Conservation (phyloP, 306 rosid genomes). For the Gleditsia sinensis region DNA sequence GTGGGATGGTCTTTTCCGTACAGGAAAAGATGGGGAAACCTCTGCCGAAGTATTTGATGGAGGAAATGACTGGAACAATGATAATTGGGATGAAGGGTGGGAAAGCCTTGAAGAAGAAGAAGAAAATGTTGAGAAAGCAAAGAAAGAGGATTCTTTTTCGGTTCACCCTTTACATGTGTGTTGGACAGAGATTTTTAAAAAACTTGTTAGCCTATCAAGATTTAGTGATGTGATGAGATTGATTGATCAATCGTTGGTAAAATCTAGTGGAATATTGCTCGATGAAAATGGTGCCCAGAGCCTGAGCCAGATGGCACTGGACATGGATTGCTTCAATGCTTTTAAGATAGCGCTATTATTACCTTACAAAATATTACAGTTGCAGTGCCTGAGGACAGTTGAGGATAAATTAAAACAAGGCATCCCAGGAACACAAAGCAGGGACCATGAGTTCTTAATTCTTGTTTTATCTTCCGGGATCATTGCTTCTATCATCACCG, state of each 20-base stretch:
- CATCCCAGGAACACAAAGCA: slow-evolving; percentile 45
- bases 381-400: slow-evolving; percentile 64
- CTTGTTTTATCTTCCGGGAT: slow-evolving; percentile 74
- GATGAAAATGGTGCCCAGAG: slow-evolving; percentile 68
- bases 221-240: slow-evolving; percentile 63
- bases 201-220: slow-evolving; percentile 56
- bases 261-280: slow-evolving; percentile 59
- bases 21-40: slow-evolving; percentile 47
- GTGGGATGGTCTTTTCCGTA: slow-evolving; percentile 86
- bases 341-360: slow-evolving; percentile 67
- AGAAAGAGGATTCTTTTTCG: slow-evolving; percentile 32
- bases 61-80: slow-evolving; percentile 81
- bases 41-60: slow-evolving; percentile 55
- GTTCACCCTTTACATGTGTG: slow-evolving; percentile 82
- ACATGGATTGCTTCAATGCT: slow-evolving; percentile 65
- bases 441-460: slow-evolving; percentile 65
- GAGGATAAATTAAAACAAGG: slow-evolving; percentile 72
- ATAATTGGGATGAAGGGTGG: slow-evolving; percentile 98
- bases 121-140: slow-evolving; percentile 57
- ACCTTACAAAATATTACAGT: slow-evolving; percentile 65
- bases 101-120: slow-evolving; percentile 88
- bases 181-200: slow-evolving; percentile 74
- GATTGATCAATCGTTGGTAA: slow-evolving; percentile 64
- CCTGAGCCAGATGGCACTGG: slow-evolving; percentile 56
- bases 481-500: slow-evolving; percentile 46